Evolutionary conservation across 768 basidiomycete genomes (phyloP), one percentile per base, ranked within the genome.

Genomic region (Galerina sulciceps): DNA sequence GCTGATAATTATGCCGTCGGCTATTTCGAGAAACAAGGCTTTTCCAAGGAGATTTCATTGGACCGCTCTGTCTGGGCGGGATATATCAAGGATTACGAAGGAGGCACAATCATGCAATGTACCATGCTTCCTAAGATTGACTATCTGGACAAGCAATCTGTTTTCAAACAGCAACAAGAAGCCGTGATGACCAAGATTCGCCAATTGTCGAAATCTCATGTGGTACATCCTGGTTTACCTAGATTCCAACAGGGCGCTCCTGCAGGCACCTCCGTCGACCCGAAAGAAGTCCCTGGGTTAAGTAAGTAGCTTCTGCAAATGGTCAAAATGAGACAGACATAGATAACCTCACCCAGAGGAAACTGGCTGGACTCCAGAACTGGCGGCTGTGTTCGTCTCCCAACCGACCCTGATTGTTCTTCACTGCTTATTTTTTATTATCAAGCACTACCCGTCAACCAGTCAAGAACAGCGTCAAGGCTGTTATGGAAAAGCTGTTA

Each of bases 31-130:
- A 99, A 99, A 71, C 97, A 99, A 78, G 97, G 97, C 0, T 99
- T 99, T 74, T 92, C 94, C 6, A 99, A 99, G 72, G 96, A 99
- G 57, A 96, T 99, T 60, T 90, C 91, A 0, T 83, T 97, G n/a
- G 89, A 90, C 59, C 85, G 96, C 43, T 86, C 91, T 1, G 81
- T 90, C 8, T 99, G 97, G 97, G 96, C 96, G 0, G 97, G 96
- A 10, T 99, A 99, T 73, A 99, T 99, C 86, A 99, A 99, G 73
- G 97, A 99, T 72, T 99, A 99, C 74, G 97, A 99, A 73, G 96
- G 96, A 40, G 96, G 94, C 15, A 99, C 96, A 44, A 94, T 99
- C 76, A 98, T 99, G 96, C 93, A 96, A 73, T 99, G 97, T 69
- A 90, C 90, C 6, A 90, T 99, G 92, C 74, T 99, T n/a, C 87